These are phyloP conservation scores for Pythium coloratum DNA, from an alignment of 352 stramenopile species.

Conservation along the genomic window DNA sequence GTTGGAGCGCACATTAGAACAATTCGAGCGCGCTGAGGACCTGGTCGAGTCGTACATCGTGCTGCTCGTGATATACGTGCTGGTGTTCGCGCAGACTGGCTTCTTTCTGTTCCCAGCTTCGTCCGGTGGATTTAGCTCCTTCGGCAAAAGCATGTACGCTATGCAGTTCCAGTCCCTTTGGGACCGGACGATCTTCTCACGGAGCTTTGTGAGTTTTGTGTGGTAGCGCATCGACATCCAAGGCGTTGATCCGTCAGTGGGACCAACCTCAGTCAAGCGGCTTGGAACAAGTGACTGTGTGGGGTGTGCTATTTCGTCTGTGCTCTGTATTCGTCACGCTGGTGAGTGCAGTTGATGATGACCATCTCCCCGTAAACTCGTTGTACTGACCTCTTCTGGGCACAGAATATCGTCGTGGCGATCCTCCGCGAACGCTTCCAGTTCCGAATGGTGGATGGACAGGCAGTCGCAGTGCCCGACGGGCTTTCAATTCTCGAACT, in stretches of 20 bases:
- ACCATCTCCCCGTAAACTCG: no score
- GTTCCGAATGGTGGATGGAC: slow-evolving; percentile 22
- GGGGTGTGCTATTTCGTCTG: slow-evolving; percentile 21
- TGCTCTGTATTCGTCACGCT: slow-evolving; percentile 24
- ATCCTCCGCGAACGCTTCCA: slow-evolving; percentile 70
- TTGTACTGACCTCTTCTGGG: neutral
- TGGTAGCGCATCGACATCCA: slow-evolving; percentile 17
- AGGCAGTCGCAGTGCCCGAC: slow-evolving; percentile 28
- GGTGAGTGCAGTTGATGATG: slow-evolving; percentile 2
- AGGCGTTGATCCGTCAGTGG: slow-evolving; percentile 19
- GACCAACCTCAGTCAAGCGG: neutral
- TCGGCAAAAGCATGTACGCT: slow-evolving; percentile 52
- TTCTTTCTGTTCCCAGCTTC: slow-evolving; percentile 43
- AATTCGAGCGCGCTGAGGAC: slow-evolving; percentile 41
- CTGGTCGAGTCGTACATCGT: slow-evolving; percentile 41
- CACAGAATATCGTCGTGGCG: slow-evolving; percentile 57
- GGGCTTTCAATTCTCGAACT: slow-evolving; percentile 48
- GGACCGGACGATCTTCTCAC: neutral
- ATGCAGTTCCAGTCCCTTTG: neutral
- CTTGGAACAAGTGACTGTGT: slow-evolving; percentile 5
- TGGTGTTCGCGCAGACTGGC: slow-evolving; percentile 47
- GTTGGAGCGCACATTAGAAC: slow-evolving; percentile 43
- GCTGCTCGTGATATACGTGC: slow-evolving; percentile 44
- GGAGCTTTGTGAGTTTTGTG: no score
- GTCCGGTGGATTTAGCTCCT: slow-evolving; percentile 35